Base-by-base conservation (phyloP, 2,329 filamentous ascomycete genomes). In the Neofusicoccum laricinum region DNA sequence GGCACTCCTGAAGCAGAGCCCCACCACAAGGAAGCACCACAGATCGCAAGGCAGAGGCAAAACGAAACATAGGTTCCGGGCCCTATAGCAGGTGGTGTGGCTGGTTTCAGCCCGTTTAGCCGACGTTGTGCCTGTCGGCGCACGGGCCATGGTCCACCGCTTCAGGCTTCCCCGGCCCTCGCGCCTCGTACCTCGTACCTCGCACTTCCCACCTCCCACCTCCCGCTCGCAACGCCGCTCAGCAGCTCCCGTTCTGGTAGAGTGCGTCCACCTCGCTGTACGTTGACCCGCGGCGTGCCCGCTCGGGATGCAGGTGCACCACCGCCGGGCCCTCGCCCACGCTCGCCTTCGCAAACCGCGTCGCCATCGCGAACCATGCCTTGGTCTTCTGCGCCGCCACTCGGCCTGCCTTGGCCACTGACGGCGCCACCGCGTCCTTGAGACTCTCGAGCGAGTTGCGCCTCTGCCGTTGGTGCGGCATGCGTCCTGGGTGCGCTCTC, bases 231-330 rank as follows among this genome's bases (percentile, higher is more conserved):
- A 17, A 5, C 36, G 19, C 6, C 17, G 15, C 25, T 34, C 46
- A 62, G 43, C 46, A 62, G 14, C 30, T 48, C 34, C 62, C 62
- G 30, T 64, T 64, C 53, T 64, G 62, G 34, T 64, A 64, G 43
- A 64, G 30, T 12, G 62, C 62, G 40, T 64, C 62, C 32, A 64
- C 62, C 21, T 64, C 62, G 43, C 43, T 49, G 48, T 64, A 64
- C 21, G 62, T 58, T 8, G 51, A 50, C 17, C 51, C 62, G n/a
- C 53, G 46, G 8, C 53, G 51, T 17, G 53, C 53, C 1, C 53
- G 51, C 51, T 64, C 62, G 51, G 62, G 51, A 19, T 58, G 53
- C 32, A 64, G 40, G 38, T 64, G 62, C 17, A 64, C 62, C 11
- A 64, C 62, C 7, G 62, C 62, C 15, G 62, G 62, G 11, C 51